Evolutionary conservation across 2,329 filamentous ascomycete genomes (phyloP).

Genomic region (Venturia pyrina): DNA sequence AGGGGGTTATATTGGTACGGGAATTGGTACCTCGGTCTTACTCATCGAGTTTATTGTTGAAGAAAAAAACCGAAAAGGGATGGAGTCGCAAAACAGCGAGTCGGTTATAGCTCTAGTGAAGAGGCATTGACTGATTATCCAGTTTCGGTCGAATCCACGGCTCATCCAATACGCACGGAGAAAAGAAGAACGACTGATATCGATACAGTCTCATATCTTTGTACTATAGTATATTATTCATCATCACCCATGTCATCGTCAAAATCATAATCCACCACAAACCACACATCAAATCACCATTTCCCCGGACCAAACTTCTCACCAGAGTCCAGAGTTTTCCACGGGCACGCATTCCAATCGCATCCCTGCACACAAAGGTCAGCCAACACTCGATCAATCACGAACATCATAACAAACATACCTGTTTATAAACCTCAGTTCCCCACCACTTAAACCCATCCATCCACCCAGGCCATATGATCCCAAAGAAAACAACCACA

Average conservation of each 20-base stretch:
- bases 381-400: slow-evolving; percentile 1
- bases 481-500: slow-evolving; percentile 74
- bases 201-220: too few relatives aligned
- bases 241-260: slow-evolving; percentile 1
- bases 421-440: slow-evolving; percentile 70
- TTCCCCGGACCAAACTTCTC: slow-evolving; percentile 5
- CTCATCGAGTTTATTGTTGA: too few relatives aligned
- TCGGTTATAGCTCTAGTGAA: too few relatives aligned
- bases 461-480: slow-evolving; percentile 72
- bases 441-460: slow-evolving; percentile 77
- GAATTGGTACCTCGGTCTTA: too few relatives aligned
- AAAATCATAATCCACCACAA: not conserved
- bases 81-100: too few relatives aligned
- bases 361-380: slow-evolving; percentile 45
- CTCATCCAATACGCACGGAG: too few relatives aligned
- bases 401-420: slow-evolving; percentile 17
- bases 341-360: slow-evolving; percentile 74
- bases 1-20: too few relatives aligned
- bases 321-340: slow-evolving; percentile 28
- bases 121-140: too few relatives aligned
- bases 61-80: too few relatives aligned
- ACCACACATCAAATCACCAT: slow-evolving; percentile 1
- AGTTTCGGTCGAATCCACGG: too few relatives aligned
- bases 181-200: too few relatives aligned
- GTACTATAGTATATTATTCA: not conserved